Base-by-base conservation (phyloP, 2,329 filamentous ascomycete species). In the Xylariomycetidae sp. region DNA sequence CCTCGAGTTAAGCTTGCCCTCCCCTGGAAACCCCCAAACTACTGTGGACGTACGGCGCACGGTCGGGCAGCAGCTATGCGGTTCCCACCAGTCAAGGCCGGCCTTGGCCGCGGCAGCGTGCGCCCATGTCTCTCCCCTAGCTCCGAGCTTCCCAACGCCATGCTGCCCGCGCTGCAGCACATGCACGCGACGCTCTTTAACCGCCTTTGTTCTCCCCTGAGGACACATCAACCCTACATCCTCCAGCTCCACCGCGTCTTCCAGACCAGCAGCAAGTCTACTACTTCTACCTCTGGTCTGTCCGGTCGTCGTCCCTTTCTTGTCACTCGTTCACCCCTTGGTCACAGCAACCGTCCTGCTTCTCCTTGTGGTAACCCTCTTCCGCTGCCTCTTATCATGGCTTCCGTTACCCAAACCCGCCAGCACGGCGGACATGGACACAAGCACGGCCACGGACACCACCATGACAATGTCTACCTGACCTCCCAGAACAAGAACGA, bases 401-500 rank as follows among this genome's bases (percentile, higher is more conserved):
- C 47, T 34, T 58, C 58, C 48, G 42, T 59, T 24, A 58, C 57
- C 43, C 70, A 75, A 43, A 58, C 60, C 42, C 69, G 72, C 43
- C 72, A 79, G 45, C 61, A 63, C 18, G 74, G 78, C 45, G 61
- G 65, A 36, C 75, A 77, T 48, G 64, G 67, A 39, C 78, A 83
- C 51, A n/a, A n/a, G n/a, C n/a, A n/a, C n/a, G n/a, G n/a, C n/a
- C 79, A 84, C 50, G 79, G 85, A 57, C 79, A 85, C 56, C 84
- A 88, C 56, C 85, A 92, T 59, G 87, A 95, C 61, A 92, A 86
- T 62, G 75, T 79, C 25, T 92, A 87, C 57, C 71, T 94, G 31
- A 83, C 79, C 4, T 90, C 85, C 6, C 72, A 70, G 43, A 86
- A 94, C 64, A 92, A 87, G 63, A 82, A 85, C 47, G 92, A 98